A percentile compares a stretch with the other conserved stretches of the same genome.
Evolutionary conservation across 257 asterid genomes (phyloP).

Genomic region (Solanum sitiens): DNA sequence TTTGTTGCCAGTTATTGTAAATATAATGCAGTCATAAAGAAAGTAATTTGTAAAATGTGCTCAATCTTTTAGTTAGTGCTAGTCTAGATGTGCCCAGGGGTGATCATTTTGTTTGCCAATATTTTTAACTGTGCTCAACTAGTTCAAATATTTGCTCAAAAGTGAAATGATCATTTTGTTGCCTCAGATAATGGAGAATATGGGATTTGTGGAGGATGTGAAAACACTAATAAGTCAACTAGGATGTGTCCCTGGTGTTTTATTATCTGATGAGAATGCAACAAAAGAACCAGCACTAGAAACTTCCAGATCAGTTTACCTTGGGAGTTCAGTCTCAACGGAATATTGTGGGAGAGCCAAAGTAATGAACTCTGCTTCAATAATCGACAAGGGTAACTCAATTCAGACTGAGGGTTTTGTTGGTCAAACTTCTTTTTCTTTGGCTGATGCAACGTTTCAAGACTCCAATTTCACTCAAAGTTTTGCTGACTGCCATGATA

Average conservation of each 20-base stretch:
- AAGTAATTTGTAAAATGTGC: not conserved
- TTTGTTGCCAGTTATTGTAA: not conserved
- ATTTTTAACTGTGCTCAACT: not conserved
- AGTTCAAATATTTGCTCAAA: not conserved
- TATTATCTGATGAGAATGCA: constrained; percentile 34
- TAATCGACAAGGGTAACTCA: constrained; percentile 12
- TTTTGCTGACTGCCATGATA: not conserved
- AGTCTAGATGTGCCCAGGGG: not conserved
- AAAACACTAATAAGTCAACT: constrained; percentile 46
- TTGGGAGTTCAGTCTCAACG: constrained; percentile 13
- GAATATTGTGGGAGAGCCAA: constrained; percentile 21
- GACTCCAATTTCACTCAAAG: constrained; percentile 5
- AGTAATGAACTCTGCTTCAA: constrained; percentile 9
- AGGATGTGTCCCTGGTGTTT: constrained; percentile 51
- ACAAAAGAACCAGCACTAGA: constrained; percentile 29
- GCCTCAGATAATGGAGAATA: constrained; percentile 62
- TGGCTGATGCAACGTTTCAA: constrained; percentile 17
- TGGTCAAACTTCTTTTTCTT: constrained; percentile 21
- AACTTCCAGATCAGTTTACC: constrained; percentile 26
- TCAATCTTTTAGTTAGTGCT: not conserved
- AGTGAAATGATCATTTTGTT: constrained; percentile 2
- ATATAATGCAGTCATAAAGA: not conserved
- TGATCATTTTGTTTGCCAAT: not conserved
- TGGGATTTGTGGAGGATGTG: constrained; percentile 54
- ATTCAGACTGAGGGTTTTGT: constrained; percentile 5